Conservation (phyloP, 805 yeast species). For the Lachancea cidri region DNA sequence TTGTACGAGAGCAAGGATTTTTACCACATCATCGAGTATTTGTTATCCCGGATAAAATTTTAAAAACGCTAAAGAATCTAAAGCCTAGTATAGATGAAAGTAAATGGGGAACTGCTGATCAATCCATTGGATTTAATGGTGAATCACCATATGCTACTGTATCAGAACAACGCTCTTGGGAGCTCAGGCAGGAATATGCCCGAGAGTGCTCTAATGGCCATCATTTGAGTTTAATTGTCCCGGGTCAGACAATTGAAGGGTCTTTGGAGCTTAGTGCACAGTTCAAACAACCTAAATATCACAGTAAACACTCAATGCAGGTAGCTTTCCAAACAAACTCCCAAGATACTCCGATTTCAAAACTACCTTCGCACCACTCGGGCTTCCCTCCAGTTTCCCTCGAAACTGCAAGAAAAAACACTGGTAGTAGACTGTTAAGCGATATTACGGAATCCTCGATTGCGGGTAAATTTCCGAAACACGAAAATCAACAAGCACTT, state of each 20-base stretch:
- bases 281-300: conserved; percentile 31
- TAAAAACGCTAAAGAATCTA: conserved; percentile 9
- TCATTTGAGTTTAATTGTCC: conserved; percentile 21
- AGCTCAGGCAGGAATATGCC: conserved; percentile 23
- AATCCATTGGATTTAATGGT: conserved; percentile 1
- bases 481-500: conserved; percentile 4
- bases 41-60: conserved; percentile 17
- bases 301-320: conserved; percentile 28
- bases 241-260: conserved; percentile 31
- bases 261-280: conserved; percentile 30
- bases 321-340: conserved; percentile 27
- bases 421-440: conserved; percentile 22
- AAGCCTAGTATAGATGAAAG: conserved; percentile 18
- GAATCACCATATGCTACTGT: conserved; percentile 24
- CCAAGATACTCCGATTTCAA: conserved; percentile 27
- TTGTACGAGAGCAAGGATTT: conserved; percentile 39
- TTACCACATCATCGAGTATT: conserved; percentile 43
- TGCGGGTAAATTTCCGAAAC: conserved; percentile 12
- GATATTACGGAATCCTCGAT: conserved; percentile 16
- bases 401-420: conserved; percentile 12
- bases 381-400: background rate
- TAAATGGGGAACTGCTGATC: background rate
- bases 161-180: conserved; percentile 25
- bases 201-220: conserved; percentile 22
- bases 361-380: conserved; percentile 3